Conservation (phyloP, 768 basidiomycete species). For the Rhizopogon vinicolor region DNA sequence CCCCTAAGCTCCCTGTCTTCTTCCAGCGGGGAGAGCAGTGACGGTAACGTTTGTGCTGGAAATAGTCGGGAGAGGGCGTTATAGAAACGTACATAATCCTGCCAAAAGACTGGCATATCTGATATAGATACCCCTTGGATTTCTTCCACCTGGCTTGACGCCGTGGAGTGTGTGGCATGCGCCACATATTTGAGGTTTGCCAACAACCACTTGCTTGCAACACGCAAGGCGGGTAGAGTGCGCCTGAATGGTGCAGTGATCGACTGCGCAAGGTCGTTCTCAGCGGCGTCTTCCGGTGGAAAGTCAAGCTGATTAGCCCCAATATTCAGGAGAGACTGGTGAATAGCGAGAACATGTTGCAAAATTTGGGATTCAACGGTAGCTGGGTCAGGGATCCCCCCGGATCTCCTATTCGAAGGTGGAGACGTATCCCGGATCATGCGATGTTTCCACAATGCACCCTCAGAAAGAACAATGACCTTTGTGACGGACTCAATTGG, state of each 20-base stretch:
- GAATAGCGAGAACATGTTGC: constrained; percentile 61
- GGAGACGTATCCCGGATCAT: constrained; percentile 54
- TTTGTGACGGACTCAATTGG: constrained; percentile 75
- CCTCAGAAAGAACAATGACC: constrained; percentile 67
- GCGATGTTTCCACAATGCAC: constrained; percentile 81
- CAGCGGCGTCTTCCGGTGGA: constrained; percentile 47
- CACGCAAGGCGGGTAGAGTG: constrained; percentile 80
- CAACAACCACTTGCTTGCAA: constrained; percentile 86
- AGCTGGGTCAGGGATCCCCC: constrained; percentile 19
- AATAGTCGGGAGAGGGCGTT: constrained; percentile 60
- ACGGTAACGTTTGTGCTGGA: constrained; percentile 57
- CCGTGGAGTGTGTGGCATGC: constrained; percentile 37
- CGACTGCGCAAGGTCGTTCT: constrained; percentile 65
- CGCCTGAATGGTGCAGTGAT: constrained; percentile 87
- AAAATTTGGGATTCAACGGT: constrained; percentile 63
- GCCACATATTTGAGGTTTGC: constrained; percentile 68
- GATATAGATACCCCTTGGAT: constrained; percentile 21
- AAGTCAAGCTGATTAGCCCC: constrained; percentile 57
- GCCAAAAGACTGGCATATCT: constrained; percentile 60
- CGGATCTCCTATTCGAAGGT: constrained; percentile 21
- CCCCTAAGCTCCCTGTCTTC: constrained; percentile 90
- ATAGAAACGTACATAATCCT: constrained; percentile 61
- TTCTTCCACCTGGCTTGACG: constrained; percentile 5
- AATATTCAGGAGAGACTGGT: constrained; percentile 59
- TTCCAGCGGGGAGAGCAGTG: constrained; percentile 61